These are phyloP conservation scores for Candida pseudofarinosa DNA, from an alignment of 805 yeast genomes.

Conservation along the genomic window DNA sequence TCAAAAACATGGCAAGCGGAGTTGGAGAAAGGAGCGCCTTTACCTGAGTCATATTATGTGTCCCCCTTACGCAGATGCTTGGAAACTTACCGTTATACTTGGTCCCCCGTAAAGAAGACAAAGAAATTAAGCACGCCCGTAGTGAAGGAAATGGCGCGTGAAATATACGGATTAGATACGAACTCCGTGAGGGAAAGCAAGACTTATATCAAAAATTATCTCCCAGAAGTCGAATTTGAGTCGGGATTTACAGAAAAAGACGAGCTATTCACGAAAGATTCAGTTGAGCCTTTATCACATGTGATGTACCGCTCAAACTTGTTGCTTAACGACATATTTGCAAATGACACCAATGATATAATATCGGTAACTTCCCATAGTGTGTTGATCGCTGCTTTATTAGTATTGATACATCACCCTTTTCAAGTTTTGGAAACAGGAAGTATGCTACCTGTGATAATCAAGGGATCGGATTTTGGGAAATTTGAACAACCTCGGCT, in stretches of 20 bases:
- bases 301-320: constrained; percentile 21
- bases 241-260: constrained; percentile 21
- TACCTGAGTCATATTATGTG: constrained; percentile 23
- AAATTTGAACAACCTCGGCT: constrained; percentile 1
- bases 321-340: constrained; percentile 25
- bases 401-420: constrained; percentile 22
- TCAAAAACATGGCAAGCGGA: constrained; percentile 13
- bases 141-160: constrained; percentile 27
- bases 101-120: constrained; percentile 19
- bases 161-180: constrained; percentile 31
- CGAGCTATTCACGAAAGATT: constrained; percentile 17
- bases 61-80: constrained; percentile 30
- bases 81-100: constrained; percentile 24
- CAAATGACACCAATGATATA: constrained; percentile 14
- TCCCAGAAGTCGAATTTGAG: constrained; percentile 22
- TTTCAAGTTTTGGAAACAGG: constrained; percentile 23
- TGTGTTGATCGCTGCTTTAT: constrained; percentile 23
- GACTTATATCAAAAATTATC: constrained; percentile 15
- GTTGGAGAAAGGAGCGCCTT: constrained; percentile 15
- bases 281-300: constrained; percentile 24
- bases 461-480: constrained; percentile 4
- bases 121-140: constrained; percentile 9
- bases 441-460: constrained; percentile 25
- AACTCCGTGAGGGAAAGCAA: constrained; percentile 24
- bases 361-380: constrained; percentile 27